These are phyloP conservation scores for Xylaria sp. DNA, from an alignment of 495 filamentous ascomycete genomes.

Conservation along the genomic window DNA sequence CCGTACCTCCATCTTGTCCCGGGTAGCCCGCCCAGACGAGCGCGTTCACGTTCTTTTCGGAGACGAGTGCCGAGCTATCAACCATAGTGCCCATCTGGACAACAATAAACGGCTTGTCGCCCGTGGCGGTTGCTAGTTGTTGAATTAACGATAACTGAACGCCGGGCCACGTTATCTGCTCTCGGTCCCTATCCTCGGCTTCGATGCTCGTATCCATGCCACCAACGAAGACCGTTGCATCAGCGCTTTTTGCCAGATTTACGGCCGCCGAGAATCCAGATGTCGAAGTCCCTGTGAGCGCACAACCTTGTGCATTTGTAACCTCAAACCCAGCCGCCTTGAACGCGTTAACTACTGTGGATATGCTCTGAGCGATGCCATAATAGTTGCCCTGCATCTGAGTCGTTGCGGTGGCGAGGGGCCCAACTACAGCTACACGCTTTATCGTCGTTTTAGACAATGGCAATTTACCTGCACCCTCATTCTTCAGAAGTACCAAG, in stretches of 20 bases:
- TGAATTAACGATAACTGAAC: conserved; percentile 52
- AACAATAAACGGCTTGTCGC: conserved; percentile 51
- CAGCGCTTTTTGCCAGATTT: conserved; percentile 43
- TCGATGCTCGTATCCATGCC: conserved; percentile 52
- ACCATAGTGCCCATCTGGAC: conserved; percentile 61
- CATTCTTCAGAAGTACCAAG: conserved; percentile 68
- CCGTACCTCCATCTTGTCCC: conserved; percentile 63
- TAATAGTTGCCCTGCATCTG: conserved; percentile 69
- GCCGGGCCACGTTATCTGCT: conserved; percentile 51
- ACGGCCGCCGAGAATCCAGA: conserved; percentile 18
- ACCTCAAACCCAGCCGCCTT: conserved; percentile 53
- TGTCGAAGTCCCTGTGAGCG: conserved; percentile 49
- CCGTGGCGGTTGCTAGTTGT: conserved; percentile 43
- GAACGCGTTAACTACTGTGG: conserved; percentile 58
- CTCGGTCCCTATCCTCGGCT: conserved; percentile 50
- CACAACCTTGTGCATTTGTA: conserved; percentile 56
- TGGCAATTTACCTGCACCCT: conserved; percentile 56
- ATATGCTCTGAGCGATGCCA: conserved; percentile 63
- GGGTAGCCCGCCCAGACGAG: conserved; percentile 63
- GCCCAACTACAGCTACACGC: conserved; percentile 64
- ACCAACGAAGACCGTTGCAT: conserved; percentile 53
- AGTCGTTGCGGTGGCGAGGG: conserved; percentile 64
- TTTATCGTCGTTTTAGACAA: conserved; percentile 45
- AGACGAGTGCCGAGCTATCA: conserved; percentile 60
- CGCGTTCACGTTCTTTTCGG: conserved; percentile 56